These are phyloP conservation scores for Alternaria brassicae DNA, from an alignment of 2,329 filamentous ascomycete species.

Conservation along the genomic window DNA sequence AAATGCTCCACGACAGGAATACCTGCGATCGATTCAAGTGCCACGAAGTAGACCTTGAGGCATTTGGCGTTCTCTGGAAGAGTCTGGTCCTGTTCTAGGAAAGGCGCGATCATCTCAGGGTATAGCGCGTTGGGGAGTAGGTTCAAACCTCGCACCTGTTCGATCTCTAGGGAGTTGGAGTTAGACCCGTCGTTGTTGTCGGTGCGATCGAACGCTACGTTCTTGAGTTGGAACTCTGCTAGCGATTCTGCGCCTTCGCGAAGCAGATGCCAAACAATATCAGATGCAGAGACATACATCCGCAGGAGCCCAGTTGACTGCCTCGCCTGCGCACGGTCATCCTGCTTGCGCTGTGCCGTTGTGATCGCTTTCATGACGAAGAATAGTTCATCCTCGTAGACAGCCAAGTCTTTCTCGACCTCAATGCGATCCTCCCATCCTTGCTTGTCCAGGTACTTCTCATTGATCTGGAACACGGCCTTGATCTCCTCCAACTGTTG, in stretches of 20 bases:
- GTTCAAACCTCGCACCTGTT: conserved; percentile 87
- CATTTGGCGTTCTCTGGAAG: conserved; percentile 74
- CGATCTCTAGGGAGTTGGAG: conserved; percentile 87
- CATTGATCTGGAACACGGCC: conserved; percentile 91
- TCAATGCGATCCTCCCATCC: conserved; percentile 90
- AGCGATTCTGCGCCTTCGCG: conserved; percentile 85
- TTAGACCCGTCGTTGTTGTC: conserved; percentile 98
- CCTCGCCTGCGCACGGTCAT: conserved; percentile 67
- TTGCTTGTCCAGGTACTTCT: conserved; percentile 82
- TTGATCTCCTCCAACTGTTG: conserved; percentile 96
- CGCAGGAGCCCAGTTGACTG: conserved; percentile 81
- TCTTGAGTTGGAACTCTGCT: conserved; percentile 89
- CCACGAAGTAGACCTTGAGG: conserved; percentile 95
- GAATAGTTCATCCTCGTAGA: conserved; percentile 95
- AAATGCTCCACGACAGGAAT: conserved; percentile 98
- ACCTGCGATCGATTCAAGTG: conserved; percentile 96
- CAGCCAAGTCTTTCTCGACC: conserved; percentile 87
- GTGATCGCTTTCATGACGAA: conserved; percentile 99
- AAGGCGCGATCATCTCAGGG: conserved; percentile 93
- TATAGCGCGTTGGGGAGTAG: conserved; percentile 89
- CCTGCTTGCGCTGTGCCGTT: conserved; percentile 85
- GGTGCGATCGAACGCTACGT: conserved; percentile 91
- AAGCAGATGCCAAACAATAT: conserved; percentile 97
- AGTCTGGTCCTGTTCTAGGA: conserved; percentile 68
- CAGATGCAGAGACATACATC: conserved; percentile 92